Conservation (phyloP, 1,284 basidiomycete species). For the Pseudozyma tsukubaensis region DNA sequence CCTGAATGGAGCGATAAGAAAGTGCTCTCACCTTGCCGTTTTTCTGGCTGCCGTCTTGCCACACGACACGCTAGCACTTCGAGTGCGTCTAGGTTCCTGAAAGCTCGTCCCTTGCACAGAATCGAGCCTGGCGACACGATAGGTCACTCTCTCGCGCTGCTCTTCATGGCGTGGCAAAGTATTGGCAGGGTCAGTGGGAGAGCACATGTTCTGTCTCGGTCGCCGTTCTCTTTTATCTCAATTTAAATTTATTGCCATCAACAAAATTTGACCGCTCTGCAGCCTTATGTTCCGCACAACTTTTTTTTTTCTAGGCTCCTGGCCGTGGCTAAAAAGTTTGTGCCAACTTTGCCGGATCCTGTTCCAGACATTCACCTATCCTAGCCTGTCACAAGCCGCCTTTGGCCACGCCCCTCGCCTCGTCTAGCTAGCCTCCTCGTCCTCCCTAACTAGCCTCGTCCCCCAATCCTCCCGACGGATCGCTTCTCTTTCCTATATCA, state of each 20-base stretch:
- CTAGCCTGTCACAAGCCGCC: too few relatives aligned
- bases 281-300: too few relatives aligned
- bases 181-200: not conserved
- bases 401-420: not conserved
- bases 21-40: constrained; percentile 6
- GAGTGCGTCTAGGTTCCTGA: constrained; percentile 11
- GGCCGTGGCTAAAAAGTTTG: too few relatives aligned
- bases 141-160: not conserved
- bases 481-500: constrained; percentile 29
- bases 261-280: too few relatives aligned
- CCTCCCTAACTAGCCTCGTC: constrained; percentile 13
- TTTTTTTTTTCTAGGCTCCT: too few relatives aligned
- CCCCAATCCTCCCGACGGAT: not conserved
- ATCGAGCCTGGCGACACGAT: constrained; percentile 9
- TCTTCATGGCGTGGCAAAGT: not conserved
- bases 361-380: too few relatives aligned
- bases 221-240: not conserved
- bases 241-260: not conserved
- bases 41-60: constrained; percentile 1
- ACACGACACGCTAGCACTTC: constrained; percentile 10
- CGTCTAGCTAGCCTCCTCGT: constrained; percentile 4
- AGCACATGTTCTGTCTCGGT: not conserved
- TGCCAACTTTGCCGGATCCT: too few relatives aligned
- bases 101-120: constrained; percentile 9
- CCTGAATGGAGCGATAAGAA: constrained; percentile 18